Evolutionary conservation across 2,329 filamentous ascomycete species (phyloP), one percentile per base, ranked within the genome.

Genomic region (Leptographium lundbergii): DNA sequence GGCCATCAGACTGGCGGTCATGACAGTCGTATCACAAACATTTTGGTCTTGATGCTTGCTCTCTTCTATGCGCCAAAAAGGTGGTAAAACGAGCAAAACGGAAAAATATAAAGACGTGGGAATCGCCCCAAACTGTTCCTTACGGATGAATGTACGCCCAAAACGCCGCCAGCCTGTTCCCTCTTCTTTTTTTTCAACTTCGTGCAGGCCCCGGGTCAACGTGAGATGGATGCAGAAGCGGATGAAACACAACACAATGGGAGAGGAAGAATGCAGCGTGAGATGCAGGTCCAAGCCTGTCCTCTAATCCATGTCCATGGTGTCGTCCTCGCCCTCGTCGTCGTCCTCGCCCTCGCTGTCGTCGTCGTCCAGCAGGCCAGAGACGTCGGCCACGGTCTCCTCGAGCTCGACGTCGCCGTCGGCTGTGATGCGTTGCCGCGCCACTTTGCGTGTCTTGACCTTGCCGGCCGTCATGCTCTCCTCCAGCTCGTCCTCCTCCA

Each of bases 361-460:
- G 36, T 62, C 62, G 54, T 62, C 69, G 47, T 68, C 67, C 13
- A 50, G 47, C 9, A 60, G 34, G 19, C 29, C 55, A 25, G 54
- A 63, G 45, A 56, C 61, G 56, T 64, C 69, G 45, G 68, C 68
- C 13, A 56, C 57, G 6, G 42, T 57, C 58, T 63, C 63, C 27
- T 70, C 70, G 32, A 74, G 70, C 25, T 76, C 74, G 59, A 73
- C 66, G 22, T 66, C 68, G 50, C 72, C 72, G 32, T 73, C 71
- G 63, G 69, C 66, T 58, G 68, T 67, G 42, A 73, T 65, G 61
- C 65, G 68, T 64, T 70, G 70, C 64, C 72, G 68, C 56, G 69
- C 51, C 65, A 69, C 69, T 68, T 73, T 71, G 64, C 68, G 70
- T 45, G 69, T 65, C 56, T 59, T 60, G 36, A 57, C 27, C 61